Evolutionary conservation across 805 yeast species (phyloP).

Genomic region (Starmera caribaea): DNA sequence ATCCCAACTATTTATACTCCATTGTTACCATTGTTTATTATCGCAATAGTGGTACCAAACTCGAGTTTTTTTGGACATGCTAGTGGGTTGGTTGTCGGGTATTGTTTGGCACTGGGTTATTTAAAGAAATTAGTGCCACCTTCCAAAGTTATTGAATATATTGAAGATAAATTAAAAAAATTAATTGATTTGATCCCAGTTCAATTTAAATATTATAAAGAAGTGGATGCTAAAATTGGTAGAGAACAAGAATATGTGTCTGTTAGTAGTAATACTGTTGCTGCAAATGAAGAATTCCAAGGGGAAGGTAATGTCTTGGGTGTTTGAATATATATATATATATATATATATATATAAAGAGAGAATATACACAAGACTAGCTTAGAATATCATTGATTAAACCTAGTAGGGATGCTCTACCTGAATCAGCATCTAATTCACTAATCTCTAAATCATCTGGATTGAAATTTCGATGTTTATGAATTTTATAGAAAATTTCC

Average conservation of each 20-base stretch:
- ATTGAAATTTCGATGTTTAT: background rate
- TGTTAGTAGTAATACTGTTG: conserved; percentile 3
- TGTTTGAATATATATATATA: background rate
- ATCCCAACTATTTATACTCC: conserved; percentile 59
- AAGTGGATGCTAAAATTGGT: conserved; percentile 43
- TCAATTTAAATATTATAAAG: conserved; percentile 47
- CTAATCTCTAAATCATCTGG: too few species aligned
- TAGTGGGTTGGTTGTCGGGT: conserved; percentile 60
- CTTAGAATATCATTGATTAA: background rate
- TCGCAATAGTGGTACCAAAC: conserved; percentile 48
- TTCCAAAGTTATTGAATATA: conserved; percentile 47
- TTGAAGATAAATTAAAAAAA: conserved; percentile 45
- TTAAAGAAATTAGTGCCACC: conserved; percentile 57
- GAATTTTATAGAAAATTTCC: background rate
- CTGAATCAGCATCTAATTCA: background rate
- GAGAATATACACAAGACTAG: too few species aligned
- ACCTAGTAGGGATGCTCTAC: background rate
- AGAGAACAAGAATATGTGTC: conserved; percentile 27
- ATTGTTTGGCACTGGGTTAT: conserved; percentile 46
- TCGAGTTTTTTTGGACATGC: conserved; percentile 70
- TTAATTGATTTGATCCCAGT: conserved; percentile 46
- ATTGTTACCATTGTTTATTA: conserved; percentile 36
- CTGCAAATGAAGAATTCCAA: conserved; percentile 5
- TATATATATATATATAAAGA: conserved; percentile 8
- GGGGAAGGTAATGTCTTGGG: conserved; percentile 17